Conservation (phyloP, 345 rosid genomes). For the Eucalyptus tenuipes region DNA sequence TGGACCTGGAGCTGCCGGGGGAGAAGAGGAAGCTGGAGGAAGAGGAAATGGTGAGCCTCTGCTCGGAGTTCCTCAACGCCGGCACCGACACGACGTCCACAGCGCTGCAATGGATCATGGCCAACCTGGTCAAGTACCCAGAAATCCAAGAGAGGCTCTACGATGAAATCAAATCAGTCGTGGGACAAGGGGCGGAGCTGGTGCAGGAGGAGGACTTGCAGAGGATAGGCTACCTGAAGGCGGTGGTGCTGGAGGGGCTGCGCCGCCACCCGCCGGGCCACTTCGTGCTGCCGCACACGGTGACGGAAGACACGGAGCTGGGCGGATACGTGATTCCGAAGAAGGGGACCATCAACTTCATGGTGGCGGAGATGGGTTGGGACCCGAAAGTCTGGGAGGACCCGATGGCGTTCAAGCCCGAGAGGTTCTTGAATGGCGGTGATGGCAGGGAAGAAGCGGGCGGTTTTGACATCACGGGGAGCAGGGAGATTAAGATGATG, state of each 20-base stretch:
- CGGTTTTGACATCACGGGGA: neutral
- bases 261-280: neutral
- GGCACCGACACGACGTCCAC: slow-evolving; percentile 5
- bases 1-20: neutral
- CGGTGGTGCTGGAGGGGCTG: neutral
- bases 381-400: neutral
- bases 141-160: neutral
- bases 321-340: neutral
- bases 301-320: neutral
- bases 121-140: slow-evolving; percentile 1
- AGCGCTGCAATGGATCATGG: slow-evolving; percentile 5
- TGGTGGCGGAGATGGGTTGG: neutral
- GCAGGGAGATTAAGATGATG: neutral
- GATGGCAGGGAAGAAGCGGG: neutral
- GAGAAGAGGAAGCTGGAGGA: neutral
- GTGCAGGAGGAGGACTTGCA: neutral
- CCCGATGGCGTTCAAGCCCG: neutral
- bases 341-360: neutral
- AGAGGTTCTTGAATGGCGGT: neutral
- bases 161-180: neutral
- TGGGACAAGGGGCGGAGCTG: neutral
- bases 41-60: neutral
- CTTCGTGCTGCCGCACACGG: neutral
- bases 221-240: neutral
- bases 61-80: slow-evolving; percentile 1